A percentile compares a stretch with the other conserved stretches of the same genome.
These are phyloP conservation scores for Suillus variegatus DNA, from an alignment of 768 basidiomycete genomes.

Conservation along the genomic window DNA sequence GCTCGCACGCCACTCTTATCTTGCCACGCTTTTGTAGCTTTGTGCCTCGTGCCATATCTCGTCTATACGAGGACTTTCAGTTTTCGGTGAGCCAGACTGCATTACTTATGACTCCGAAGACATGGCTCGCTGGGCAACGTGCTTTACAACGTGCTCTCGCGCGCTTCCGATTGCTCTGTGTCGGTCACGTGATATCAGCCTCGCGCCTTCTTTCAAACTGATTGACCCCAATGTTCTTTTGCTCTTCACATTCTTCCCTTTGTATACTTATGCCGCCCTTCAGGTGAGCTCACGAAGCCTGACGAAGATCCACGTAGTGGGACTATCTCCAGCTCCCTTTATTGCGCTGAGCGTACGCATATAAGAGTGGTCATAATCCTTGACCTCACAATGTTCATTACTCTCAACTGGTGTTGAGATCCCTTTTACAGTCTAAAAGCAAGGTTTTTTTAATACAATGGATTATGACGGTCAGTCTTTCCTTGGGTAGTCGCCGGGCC, in stretches of 20 bases:
- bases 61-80: slow-evolving; percentile 3
- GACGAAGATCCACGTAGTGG: background rate
- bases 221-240: background rate
- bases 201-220: slow-evolving; percentile 3
- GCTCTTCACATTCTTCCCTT: slow-evolving; percentile 11
- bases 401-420: background rate
- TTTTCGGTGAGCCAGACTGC: background rate
- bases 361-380: background rate
- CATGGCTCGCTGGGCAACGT: background rate
- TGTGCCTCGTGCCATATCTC: slow-evolving; percentile 16
- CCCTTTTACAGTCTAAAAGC: background rate
- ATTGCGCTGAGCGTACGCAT: background rate
- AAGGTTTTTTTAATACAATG: background rate
- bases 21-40: slow-evolving; percentile 12
- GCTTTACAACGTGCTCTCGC: slow-evolving; percentile 26
- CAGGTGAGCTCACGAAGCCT: slow-evolving; percentile 5
- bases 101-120: background rate
- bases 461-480: background rate
- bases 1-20: slow-evolving; percentile 6
- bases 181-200: slow-evolving; percentile 19
- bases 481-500: background rate
- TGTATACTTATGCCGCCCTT: slow-evolving; percentile 24
- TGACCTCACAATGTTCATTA: background rate
- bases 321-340: slow-evolving; percentile 1
- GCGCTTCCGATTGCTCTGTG: slow-evolving; percentile 27